Evolutionary conservation across 2,329 filamentous ascomycete genomes (phyloP).

Genomic region (Colletotrichum orbiculare): DNA sequence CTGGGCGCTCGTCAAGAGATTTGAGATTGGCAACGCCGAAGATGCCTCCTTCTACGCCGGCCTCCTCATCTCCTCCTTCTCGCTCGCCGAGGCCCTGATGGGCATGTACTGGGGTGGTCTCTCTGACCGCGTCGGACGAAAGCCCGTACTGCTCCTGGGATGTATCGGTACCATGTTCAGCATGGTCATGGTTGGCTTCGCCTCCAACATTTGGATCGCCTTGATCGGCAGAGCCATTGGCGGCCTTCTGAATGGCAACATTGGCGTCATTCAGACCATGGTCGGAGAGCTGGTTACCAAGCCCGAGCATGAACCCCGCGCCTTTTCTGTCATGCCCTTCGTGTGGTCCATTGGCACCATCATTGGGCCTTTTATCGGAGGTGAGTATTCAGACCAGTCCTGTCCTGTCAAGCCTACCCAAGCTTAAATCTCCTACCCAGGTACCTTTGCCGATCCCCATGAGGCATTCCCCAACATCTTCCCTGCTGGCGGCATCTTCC

Average conservation of each 20-base stretch:
- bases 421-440: no score
- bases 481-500: constrained; percentile 75
- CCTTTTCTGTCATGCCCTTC: constrained; percentile 93
- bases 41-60: constrained; percentile 91
- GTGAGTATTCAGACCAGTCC: no score
- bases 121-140: constrained; percentile 85
- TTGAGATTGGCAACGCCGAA: constrained; percentile 75
- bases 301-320: constrained; percentile 86
- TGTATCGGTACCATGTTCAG: constrained; percentile 86
- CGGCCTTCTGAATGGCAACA: constrained; percentile 89
- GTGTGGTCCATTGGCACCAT: constrained; percentile 94
- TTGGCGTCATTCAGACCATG: constrained; percentile 92
- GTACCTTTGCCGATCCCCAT: constrained; percentile 83
- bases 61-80: constrained; percentile 87
- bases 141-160: constrained; percentile 85
- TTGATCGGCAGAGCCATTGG: constrained; percentile 80
- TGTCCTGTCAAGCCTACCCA: no score
- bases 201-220: constrained; percentile 86
- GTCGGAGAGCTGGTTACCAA: constrained; percentile 87
- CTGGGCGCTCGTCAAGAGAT: constrained; percentile 83
- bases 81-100: constrained; percentile 82
- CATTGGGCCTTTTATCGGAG: constrained; percentile 87
- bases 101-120: constrained; percentile 90
- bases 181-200: constrained; percentile 84
- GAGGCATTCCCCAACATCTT: constrained; percentile 79